These are phyloP conservation scores for Naematelia encephala DNA, from an alignment of 768 basidiomycete species.

Conservation along the genomic window DNA sequence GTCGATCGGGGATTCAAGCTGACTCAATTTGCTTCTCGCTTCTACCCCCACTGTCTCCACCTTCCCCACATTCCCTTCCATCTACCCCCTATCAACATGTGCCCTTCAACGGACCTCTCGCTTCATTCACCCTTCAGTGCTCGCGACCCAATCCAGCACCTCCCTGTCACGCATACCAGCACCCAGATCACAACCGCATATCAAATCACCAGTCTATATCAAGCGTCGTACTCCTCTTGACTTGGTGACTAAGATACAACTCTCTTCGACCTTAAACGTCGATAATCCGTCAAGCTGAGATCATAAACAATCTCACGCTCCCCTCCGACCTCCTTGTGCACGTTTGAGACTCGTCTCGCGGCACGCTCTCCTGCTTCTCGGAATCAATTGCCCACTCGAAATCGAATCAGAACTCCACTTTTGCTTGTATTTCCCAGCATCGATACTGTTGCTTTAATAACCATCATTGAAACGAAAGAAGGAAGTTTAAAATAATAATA, in stretches of 20 bases:
- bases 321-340: constrained; percentile 48
- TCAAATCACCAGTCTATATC: constrained; percentile 8
- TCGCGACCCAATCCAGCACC: constrained; percentile 52
- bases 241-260: constrained; percentile 2
- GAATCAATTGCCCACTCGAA: not conserved
- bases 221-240: constrained; percentile 4
- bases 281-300: constrained; percentile 24
- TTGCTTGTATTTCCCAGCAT: constrained; percentile 1
- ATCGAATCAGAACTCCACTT: not conserved
- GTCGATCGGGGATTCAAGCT: not conserved
- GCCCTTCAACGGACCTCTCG: too few relatives aligned
- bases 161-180: constrained; percentile 13
- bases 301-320: constrained; percentile 18
- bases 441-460: not conserved
- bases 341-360: constrained; percentile 50
- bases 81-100: not conserved
- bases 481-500: not conserved
- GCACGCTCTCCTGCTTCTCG: constrained; percentile 27
- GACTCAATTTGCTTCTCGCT: not conserved
- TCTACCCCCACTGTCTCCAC: too few relatives aligned
- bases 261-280: not conserved
- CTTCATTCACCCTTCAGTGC: constrained; percentile 16
- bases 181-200: not conserved
- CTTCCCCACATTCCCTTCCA: not conserved
- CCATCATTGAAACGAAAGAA: not conserved